Conservation (phyloP, 139 green algal species). For the Zygnema circumcarinatum region DNA sequence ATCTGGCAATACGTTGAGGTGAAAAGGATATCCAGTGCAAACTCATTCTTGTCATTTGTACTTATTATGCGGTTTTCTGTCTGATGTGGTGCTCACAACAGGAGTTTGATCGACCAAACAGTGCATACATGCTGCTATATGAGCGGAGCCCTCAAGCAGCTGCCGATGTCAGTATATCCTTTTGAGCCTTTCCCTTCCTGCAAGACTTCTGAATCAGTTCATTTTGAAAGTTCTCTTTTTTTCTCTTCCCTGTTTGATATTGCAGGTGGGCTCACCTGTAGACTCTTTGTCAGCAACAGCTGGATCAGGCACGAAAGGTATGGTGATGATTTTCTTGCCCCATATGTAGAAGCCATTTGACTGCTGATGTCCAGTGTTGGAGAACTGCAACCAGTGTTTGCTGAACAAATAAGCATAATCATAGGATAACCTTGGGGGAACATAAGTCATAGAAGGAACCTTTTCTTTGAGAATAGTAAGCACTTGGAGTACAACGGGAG, state of each 20-base stretch:
- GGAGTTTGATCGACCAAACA: constrained; percentile 83
- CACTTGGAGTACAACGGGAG: too few relatives aligned
- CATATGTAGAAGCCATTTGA: neutral
- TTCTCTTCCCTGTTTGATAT: neutral
- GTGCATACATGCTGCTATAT: constrained; percentile 96
- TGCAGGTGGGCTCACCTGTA: neutral
- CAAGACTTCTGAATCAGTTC: neutral
- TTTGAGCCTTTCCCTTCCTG: neutral
- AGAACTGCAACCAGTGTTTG: too few relatives aligned
- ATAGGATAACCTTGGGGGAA: too few relatives aligned
- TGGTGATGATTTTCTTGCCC: neutral
- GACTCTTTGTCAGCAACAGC: neutral
- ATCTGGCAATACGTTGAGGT: too few relatives aligned
- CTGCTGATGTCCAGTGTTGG: neutral
- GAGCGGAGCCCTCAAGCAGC: constrained; percentile 63
- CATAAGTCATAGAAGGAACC: too few relatives aligned
- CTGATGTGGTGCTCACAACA: too few relatives aligned
- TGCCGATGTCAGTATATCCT: constrained; percentile 2
- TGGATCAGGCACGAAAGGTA: neutral
- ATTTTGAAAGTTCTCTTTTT: neutral
- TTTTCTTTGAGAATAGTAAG: too few relatives aligned
- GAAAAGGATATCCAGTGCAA: too few relatives aligned
- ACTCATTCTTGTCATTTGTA: too few relatives aligned
- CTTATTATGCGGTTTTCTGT: too few relatives aligned
- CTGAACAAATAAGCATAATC: too few relatives aligned